phyloP scores from a whole-genome alignment of 768 basidiomycete species.

The Trametes coccinea region DNA sequence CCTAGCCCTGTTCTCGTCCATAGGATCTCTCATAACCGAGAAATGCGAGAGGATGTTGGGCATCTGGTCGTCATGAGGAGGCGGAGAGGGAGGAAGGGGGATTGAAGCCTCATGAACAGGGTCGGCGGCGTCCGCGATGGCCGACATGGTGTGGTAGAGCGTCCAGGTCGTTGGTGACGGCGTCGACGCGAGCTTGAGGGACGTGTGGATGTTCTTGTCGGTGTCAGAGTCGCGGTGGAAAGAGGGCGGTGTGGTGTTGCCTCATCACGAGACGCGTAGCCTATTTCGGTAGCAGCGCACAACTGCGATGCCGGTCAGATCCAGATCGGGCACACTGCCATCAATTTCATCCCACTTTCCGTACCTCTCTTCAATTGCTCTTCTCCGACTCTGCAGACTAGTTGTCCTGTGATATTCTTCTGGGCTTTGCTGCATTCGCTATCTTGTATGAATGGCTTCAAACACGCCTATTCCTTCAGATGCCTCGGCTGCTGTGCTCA shows the following conservation, averaged over 20 bases:
- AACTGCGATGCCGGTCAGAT: not conserved
- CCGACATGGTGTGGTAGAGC: not conserved
- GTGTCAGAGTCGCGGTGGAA: conserved; percentile 14
- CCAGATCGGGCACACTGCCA: conserved; percentile 5
- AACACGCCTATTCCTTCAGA: conserved; percentile 45
- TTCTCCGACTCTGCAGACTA: not conserved
- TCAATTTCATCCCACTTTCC: conserved; percentile 3
- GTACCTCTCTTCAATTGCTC: not conserved
- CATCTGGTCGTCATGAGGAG: conserved; percentile 23
- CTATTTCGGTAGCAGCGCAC: conserved; percentile 1
- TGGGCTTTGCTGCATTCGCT: not conserved
- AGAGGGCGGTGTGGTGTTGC: conserved; percentile 24
- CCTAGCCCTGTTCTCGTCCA: conserved; percentile 23
- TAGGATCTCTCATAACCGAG: conserved; percentile 16
- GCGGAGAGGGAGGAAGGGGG: conserved; percentile 30
- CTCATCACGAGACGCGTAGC: conserved; percentile 25
- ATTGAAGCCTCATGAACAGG: conserved; percentile 25
- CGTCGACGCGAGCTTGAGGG: conserved; percentile 6
- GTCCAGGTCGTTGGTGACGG: conserved; percentile 17
- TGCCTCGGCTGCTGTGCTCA: conserved; percentile 76
- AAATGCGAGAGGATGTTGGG: conserved; percentile 16
- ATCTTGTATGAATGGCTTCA: not conserved
- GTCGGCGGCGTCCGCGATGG: conserved; percentile 25
- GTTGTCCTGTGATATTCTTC: not conserved
- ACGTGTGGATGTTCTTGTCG: not conserved